Conservation (phyloP, 441 rosid species). For the Daphne laureola region DNA sequence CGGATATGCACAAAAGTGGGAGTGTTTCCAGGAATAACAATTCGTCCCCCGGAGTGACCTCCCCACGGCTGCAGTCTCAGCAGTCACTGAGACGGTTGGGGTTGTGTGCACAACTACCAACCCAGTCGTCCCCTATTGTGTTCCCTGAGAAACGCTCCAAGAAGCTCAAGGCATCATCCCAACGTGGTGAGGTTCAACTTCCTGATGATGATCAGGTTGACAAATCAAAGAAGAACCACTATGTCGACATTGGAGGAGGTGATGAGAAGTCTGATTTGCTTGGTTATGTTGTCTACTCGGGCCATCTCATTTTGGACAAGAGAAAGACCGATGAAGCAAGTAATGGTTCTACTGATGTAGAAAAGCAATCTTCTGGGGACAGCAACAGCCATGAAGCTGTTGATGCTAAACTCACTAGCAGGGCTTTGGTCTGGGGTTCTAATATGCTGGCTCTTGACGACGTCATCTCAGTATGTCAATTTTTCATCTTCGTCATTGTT, state of each 20-base stretch:
- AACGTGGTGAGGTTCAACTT: slow-evolving; percentile 17
- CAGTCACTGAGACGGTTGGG: slow-evolving; percentile 80
- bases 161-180: slow-evolving; percentile 54
- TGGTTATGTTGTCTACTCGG: slow-evolving; percentile 67
- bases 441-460: slow-evolving; percentile 61
- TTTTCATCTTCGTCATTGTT: slow-evolving; percentile 4
- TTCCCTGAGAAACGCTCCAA: slow-evolving; percentile 88
- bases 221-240: slow-evolving; percentile 45
- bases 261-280: slow-evolving; percentile 88
- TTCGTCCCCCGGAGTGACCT: slow-evolving; percentile 22
- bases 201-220: slow-evolving; percentile 28
- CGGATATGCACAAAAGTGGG: slow-evolving; percentile 55
- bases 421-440: slow-evolving; percentile 82
- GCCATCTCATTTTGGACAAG: slow-evolving; percentile 73
- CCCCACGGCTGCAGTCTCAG: slow-evolving; percentile 45
- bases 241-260: slow-evolving; percentile 71
- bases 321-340: slow-evolving; percentile 28
- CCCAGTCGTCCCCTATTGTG: slow-evolving; percentile 78
- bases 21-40: slow-evolving; percentile 26
- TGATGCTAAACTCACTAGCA: slow-evolving; percentile 79
- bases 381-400: slow-evolving; percentile 41
- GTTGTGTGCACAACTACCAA: slow-evolving; percentile 64
- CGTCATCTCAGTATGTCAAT: slow-evolving; percentile 57
- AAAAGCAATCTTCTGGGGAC: slow-evolving; percentile 41
- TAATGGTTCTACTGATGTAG: slow-evolving; percentile 29